Base-by-base conservation (phyloP, 768 basidiomycete genomes). In the Pleurotus salmoneostramineus region DNA sequence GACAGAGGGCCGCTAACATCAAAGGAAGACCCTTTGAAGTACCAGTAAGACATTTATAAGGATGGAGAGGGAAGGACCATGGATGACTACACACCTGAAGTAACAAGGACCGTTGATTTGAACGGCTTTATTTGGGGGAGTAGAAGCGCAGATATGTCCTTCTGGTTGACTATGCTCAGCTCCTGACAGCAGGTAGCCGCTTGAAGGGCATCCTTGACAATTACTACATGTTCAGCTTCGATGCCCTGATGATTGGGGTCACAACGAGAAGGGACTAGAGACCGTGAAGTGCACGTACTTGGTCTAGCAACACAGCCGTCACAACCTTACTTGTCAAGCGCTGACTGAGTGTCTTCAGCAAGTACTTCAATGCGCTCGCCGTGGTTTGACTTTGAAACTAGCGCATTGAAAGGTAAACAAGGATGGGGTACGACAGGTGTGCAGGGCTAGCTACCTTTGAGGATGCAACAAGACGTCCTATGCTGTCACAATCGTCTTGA, bases 211-310 rank as follows among this genome's bases (percentile, higher is more conserved):
- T 55, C 52, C 15, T 33, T 31, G 11, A 27, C 52, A 32, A 55
- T 17, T 14, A 55, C 36, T 4, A 55, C 37, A 31, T 55, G 52
- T 31, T 55, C 52, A 43, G 52, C 52, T 31, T 55, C 52, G 6
- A 43, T 40, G 37, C 52, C 52, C 52, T 55, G n/a, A 27, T 12
- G 14, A 33, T 33, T 40, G 34, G n/a, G 8, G 50, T 32, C 6
- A 51, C 31, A 21, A n/a, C 34, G n/a, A 51, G 6, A 11, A 31
- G 31, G 34, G 27, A n/a, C 6, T 10, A 15, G 11, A 4, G 5
- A 34, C 36, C 31, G n/a, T 6, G 27, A 34, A 35, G 33, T 17
- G 31, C 36, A 8, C 37, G 35, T 17, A 55, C 52, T 31, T 55
- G 52, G 32, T 55, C 52, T 7, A 55, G 21, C 11, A 55, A n/a